These are phyloP conservation scores for Neopestalotiopsis clavispora DNA, from an alignment of 2,329 filamentous ascomycete species.

Conservation along the genomic window DNA sequence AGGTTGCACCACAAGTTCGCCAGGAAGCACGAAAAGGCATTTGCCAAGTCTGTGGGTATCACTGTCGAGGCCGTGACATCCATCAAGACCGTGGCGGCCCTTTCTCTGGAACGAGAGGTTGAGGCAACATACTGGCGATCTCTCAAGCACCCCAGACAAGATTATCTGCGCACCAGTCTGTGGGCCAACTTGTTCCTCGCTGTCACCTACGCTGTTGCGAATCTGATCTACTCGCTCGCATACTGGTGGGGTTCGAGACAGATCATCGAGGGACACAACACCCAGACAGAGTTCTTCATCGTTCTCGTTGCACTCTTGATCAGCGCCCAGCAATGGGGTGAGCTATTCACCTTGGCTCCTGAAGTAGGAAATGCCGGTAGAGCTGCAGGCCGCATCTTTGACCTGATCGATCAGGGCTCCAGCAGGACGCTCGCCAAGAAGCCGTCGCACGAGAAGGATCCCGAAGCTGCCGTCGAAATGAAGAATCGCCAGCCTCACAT, in stretches of 20 bases:
- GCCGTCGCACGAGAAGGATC: constrained; percentile 23
- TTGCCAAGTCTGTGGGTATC: constrained; percentile 65
- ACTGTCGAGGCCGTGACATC: constrained; percentile 71
- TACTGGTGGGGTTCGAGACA: constrained; percentile 82
- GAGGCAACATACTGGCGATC: constrained; percentile 57
- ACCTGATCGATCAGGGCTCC: constrained; percentile 51
- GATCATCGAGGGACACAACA: constrained; percentile 69
- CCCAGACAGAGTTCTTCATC: constrained; percentile 74
- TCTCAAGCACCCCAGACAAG: constrained; percentile 56
- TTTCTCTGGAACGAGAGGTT: constrained; percentile 58
- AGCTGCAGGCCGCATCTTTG: constrained; percentile 63
- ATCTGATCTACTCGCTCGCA: constrained; percentile 74
- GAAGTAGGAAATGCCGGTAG: constrained; percentile 72
- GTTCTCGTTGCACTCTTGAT: constrained; percentile 74
- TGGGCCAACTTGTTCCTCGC: constrained; percentile 65
- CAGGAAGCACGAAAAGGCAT: constrained; percentile 67
- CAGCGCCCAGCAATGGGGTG: constrained; percentile 73
- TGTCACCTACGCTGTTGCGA: constrained; percentile 63
- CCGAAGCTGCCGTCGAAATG: constrained; percentile 34
- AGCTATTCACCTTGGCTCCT: constrained; percentile 76
- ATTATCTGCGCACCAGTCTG: constrained; percentile 53
- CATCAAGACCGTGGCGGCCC: constrained; percentile 65
- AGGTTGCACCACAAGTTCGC: constrained; percentile 66
- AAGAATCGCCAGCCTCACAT: constrained; percentile 23
- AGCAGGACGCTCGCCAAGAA: constrained; percentile 26